Evolutionary conservation across 2,329 filamentous ascomycete genomes (phyloP), one percentile per base, ranked within the genome.

Genomic region (Ophiosphaerella herpotricha): DNA sequence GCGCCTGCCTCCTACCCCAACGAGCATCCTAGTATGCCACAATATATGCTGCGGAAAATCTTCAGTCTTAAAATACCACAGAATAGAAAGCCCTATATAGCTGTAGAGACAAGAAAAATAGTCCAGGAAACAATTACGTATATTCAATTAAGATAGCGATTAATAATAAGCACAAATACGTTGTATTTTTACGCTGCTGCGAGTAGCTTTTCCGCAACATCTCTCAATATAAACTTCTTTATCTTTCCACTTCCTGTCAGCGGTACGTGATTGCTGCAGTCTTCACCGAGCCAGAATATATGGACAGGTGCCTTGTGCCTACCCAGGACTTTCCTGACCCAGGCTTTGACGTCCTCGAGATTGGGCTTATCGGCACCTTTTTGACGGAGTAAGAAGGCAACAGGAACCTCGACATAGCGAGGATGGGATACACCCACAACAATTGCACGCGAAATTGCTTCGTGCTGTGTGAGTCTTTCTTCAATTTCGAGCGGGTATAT

Each of bases 351-450:
- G 23, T 70, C 70, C 8, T 72, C 67, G 7, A 74, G 57, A 7
- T 39, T 47, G 1, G 66, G 71, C 41, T 64, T 69, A 6, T 57
- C 48, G 2, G 51, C 47, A 2, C 56, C 52, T 39, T 58, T 51
- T 31, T 65, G 61, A n/a, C 56, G 64, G 4, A 62, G 44, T 11
- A 88, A 71, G 64, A 90, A 90, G 0, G 86, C 84, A 7, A 80
- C 85, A 1, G 90, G 87, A 0, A 89, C 86, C 65, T 91, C 88
- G 44, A 87, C 88, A 60, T 89, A 90, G 63, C 86, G 83, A n/a
- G 79, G 76, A 62, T 90, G 83, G 50, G 86, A 84, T 24, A 90
- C 77, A 1, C 86, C 88, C 33, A 89, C 84, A 2, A 90, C 87
- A 40, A 88, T 81, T 12, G 87, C 87, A n/a, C 82, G 77, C 1